A percentile compares a stretch with the other conserved stretches of the same genome.
Conservation (phyloP, 2,329 filamentous ascomycete species). For the Pseudogymnoascus sp. region DNA sequence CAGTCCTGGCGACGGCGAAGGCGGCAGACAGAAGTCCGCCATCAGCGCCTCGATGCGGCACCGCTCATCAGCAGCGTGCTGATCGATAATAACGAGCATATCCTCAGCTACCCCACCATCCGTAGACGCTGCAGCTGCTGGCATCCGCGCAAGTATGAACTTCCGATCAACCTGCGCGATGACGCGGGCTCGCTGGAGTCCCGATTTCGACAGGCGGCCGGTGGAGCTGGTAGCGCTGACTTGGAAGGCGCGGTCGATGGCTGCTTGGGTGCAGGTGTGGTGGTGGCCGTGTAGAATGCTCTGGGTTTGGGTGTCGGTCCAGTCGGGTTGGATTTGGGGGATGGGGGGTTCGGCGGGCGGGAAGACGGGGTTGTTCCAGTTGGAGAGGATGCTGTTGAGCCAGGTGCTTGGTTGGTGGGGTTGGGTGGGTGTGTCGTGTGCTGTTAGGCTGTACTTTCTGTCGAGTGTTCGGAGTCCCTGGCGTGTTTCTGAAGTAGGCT, state of each 20-base stretch:
- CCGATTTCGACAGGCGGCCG: slow-evolving; percentile 51
- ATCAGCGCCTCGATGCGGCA: slow-evolving; percentile 70
- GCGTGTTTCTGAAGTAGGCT: neutral
- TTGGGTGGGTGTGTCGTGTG: neutral
- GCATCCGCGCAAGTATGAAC: slow-evolving; percentile 66
- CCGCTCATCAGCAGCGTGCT: slow-evolving; percentile 91
- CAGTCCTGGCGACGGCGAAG: slow-evolving; percentile 13
- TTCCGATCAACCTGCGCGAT: slow-evolving; percentile 83
- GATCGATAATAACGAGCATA: slow-evolving; percentile 70
- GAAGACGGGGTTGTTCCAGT: slow-evolving; percentile 74
- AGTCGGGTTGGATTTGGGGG: slow-evolving; percentile 31
- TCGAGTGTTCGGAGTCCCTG: neutral
- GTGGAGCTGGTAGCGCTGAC: slow-evolving; percentile 22
- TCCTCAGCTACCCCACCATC: slow-evolving; percentile 14
- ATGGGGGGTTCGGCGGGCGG: slow-evolving; percentile 38
- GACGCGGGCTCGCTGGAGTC: slow-evolving; percentile 52
- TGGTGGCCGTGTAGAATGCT: slow-evolving; percentile 18
- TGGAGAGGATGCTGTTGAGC: slow-evolving; percentile 50
- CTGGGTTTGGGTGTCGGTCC: slow-evolving; percentile 20
- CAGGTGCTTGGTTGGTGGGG: slow-evolving; percentile 34
- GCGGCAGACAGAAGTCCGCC: slow-evolving; percentile 39
- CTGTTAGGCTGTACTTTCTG: neutral
- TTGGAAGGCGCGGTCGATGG: slow-evolving; percentile 24
- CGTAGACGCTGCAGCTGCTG: neutral
- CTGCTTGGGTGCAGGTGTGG: slow-evolving; percentile 22